phyloP scores from a whole-genome alignment of 176 grass and related monocot species.

The Rhynchospora tenuis region DNA sequence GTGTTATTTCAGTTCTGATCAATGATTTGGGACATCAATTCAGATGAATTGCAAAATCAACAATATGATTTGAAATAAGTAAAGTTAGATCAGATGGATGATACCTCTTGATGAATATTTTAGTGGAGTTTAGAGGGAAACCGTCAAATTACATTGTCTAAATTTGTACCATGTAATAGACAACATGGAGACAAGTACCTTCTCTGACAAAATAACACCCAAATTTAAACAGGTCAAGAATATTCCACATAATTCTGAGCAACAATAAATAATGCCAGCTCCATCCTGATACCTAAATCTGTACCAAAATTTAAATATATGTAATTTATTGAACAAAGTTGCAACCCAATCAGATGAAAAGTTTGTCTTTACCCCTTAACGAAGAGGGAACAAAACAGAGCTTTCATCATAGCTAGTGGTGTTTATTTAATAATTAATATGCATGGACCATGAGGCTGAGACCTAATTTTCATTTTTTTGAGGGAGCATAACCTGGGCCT shows the following conservation, averaged over 20 bases:
- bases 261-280: neutral
- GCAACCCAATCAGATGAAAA: conserved; percentile 16
- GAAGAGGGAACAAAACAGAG: conserved; percentile 25
- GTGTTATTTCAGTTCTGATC: neutral
- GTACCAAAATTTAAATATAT: neutral
- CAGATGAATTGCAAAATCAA: conserved; percentile 6
- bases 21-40: conserved; percentile 20
- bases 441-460: conserved; percentile 4
- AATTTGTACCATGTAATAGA: neutral
- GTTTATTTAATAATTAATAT: conserved; percentile 11
- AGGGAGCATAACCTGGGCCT: conserved; percentile 7
- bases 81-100: conserved; percentile 1
- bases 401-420: conserved; percentile 24
- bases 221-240: neutral
- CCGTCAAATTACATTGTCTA: neutral
- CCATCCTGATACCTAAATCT: conserved; percentile 1
- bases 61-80: conserved; percentile 4
- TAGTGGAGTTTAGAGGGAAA: neutral
- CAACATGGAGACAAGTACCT: neutral
- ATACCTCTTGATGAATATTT: neutral
- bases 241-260: neutral
- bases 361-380: conserved; percentile 29
- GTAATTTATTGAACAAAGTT: neutral
- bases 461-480: conserved; percentile 4
- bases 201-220: conserved; percentile 14